Evolutionary conservation across 345 rosid genomes (phyloP), one percentile per base, ranked within the genome.

Genomic region (Cochlearia excelsa): DNA sequence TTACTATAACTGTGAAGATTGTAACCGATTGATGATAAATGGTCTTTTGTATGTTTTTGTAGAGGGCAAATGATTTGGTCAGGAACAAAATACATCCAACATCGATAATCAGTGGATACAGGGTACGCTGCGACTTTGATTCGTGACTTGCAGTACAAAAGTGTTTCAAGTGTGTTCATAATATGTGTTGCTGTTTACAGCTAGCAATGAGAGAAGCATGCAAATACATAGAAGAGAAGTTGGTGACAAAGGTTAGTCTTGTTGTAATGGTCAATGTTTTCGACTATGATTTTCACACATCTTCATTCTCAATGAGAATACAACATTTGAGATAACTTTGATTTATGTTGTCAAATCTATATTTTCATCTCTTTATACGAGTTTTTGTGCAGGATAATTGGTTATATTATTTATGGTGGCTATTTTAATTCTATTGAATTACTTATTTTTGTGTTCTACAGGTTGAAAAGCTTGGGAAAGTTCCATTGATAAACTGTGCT

Each of bases 131-230:
- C 10, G 9, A 11, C 29, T 46, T 33, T 29, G 26, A 39, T 49
- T 57, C 48, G 23, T 39, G 37, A 6, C 30, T 6, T 61, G 6
- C 39, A 26, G 28, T 57, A 42, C 51, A 10, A 3, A 30, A 29
- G 30, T 68, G 9, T 63, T 47, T 52, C 45, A n/a, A 16, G 9
- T 43, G 40, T 52, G 58, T 55, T 58, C 39, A 38, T 34, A 30
- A 4, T 30, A 3, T 65, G 4, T 59, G 31, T 47, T 70, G 30
- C 16, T 67, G 10, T 51, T 58, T 26, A 46, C 90, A 93, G 95
- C 88, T 93, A 74, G 99, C 99, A 1, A 93, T 93, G 99, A 89
- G 95, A 70, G 99, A 93, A 77, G 85, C 95, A 43, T 89, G 97
- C 79, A 89, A 89, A 68, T 93, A 89, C 74, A 79, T 85, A 30